Evolutionary conservation across 805 yeast genomes (phyloP).

Genomic region (Lipomyces spencermartinsiae): DNA sequence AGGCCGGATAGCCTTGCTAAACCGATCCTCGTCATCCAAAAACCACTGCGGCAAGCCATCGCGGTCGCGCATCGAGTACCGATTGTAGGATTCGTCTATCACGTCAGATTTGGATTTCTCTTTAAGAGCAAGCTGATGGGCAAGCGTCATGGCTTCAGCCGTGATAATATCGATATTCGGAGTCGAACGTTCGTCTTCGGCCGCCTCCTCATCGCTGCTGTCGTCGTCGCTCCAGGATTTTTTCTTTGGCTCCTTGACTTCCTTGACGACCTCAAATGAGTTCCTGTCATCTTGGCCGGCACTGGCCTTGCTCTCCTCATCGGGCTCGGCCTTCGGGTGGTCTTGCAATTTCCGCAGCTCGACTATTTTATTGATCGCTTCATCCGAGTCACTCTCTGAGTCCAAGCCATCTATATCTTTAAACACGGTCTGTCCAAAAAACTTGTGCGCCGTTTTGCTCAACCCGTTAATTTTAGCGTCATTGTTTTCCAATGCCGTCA

Average conservation of each 20-base stretch:
- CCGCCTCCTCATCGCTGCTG: slow-evolving; percentile 42
- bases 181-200: slow-evolving; percentile 29
- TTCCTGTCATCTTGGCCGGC: slow-evolving; percentile 29
- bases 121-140: slow-evolving; percentile 93
- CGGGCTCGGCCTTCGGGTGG: slow-evolving; percentile 26
- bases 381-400: slow-evolving; percentile 42
- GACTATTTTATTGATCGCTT: slow-evolving; percentile 27
- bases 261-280: slow-evolving; percentile 32
- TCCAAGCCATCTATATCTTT: slow-evolving; percentile 42
- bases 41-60: slow-evolving; percentile 98
- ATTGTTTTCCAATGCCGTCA: slow-evolving; percentile 34
- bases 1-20: slow-evolving; percentile 84
- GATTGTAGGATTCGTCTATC: slow-evolving; percentile 90
- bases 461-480: slow-evolving; percentile 42
- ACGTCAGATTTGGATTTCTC: slow-evolving; percentile 78
- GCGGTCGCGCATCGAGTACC: slow-evolving; percentile 86
- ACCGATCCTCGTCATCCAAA: slow-evolving; percentile 85
- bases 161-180: slow-evolving; percentile 80
- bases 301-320: slow-evolving; percentile 30
- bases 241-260: slow-evolving; percentile 12
- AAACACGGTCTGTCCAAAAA: slow-evolving; percentile 50
- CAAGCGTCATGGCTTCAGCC: slow-evolving; percentile 96
- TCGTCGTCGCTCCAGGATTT: slow-evolving; percentile 44
- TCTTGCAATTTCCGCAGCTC: slow-evolving; percentile 17
- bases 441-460: slow-evolving; percentile 48